Percentiles rank a stretch among this genome's conserved stretches.
phyloP scores from a whole-genome alignment of 768 basidiomycete genomes.

The Amyloporia xantha region DNA sequence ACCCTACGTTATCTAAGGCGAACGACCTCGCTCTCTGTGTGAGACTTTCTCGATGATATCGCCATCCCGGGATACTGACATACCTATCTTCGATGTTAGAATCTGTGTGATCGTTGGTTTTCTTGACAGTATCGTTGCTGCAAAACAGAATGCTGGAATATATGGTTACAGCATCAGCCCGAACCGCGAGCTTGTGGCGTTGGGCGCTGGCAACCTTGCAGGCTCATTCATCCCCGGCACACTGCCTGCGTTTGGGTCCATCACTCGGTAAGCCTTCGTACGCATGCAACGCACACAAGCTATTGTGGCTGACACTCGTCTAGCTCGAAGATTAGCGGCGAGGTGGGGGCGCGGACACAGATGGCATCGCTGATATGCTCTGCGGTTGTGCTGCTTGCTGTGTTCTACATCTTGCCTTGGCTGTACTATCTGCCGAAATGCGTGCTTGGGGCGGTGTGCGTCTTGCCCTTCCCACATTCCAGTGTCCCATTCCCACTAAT shows the following conservation, averaged over 20 bases:
- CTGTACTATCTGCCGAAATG: constrained; percentile 86
- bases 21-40: constrained; percentile 86
- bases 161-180: constrained; percentile 88
- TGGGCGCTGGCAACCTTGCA: constrained; percentile 77
- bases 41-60: constrained; percentile 18
- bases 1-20: constrained; percentile 61
- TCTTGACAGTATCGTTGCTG: constrained; percentile 90
- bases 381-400: constrained; percentile 67
- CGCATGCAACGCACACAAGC: not conserved
- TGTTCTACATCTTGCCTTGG: constrained; percentile 84
- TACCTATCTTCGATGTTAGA: too few species aligned
- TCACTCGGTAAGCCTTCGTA: constrained; percentile 63
- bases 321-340: constrained; percentile 82
- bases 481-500: not conserved
- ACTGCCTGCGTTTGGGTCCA: constrained; percentile 88
- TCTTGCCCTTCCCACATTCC: not conserved
- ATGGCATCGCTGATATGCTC: constrained; percentile 82
- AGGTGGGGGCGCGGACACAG: constrained; percentile 84
- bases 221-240: constrained; percentile 83
- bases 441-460: constrained; percentile 78
- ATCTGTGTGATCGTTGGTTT: constrained; percentile 83
- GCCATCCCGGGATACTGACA: too few species aligned
- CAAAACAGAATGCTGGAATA: constrained; percentile 83
- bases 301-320: not conserved
- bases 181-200: constrained; percentile 91